A percentile compares a stretch with the other conserved stretches of the same genome.
phyloP scores from a whole-genome alignment of 2,329 filamentous ascomycete species.

The Aspergillus sojae region DNA sequence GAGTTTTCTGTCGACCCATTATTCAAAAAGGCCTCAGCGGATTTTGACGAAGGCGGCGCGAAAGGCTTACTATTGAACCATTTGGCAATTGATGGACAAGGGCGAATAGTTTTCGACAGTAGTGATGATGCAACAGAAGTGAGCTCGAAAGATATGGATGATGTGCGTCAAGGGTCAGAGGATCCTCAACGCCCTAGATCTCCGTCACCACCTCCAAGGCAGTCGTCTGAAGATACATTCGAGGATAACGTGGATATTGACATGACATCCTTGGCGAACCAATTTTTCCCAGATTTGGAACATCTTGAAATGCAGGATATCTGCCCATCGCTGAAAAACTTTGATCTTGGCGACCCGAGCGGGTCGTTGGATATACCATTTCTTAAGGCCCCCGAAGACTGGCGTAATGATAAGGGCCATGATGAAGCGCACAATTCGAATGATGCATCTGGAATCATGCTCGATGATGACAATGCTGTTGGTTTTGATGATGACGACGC shows the following conservation, averaged over 20 bases:
- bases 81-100: slow-evolving; percentile 88
- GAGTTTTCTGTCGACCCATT: slow-evolving; percentile 95
- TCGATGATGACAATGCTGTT: slow-evolving; percentile 81
- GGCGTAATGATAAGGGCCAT: slow-evolving; percentile 68
- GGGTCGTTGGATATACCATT: slow-evolving; percentile 89
- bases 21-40: slow-evolving; percentile 98
- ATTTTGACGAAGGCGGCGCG: slow-evolving; percentile 97
- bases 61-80: slow-evolving; percentile 95
- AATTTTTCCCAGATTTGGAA: slow-evolving; percentile 82
- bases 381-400: slow-evolving; percentile 84
- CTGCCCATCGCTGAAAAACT: slow-evolving; percentile 91
- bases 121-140: slow-evolving; percentile 76
- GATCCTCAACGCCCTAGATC: slow-evolving; percentile 46
- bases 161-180: slow-evolving; percentile 44
- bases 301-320: slow-evolving; percentile 83
- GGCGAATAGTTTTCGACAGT: slow-evolving; percentile 96
- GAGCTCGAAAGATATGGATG: slow-evolving; percentile 42
- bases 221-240: slow-evolving; percentile 38
- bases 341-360: slow-evolving; percentile 84
- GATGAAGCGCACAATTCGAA: slow-evolving; percentile 57
- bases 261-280: slow-evolving; percentile 70
- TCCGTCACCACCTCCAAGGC: slow-evolving; percentile 28
- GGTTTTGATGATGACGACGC: slow-evolving; percentile 82
- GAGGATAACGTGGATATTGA: slow-evolving; percentile 74
- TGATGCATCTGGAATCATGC: slow-evolving; percentile 77